These are phyloP conservation scores for Inga leiocalycina DNA, from an alignment of 306 rosid genomes.

Conservation along the genomic window DNA sequence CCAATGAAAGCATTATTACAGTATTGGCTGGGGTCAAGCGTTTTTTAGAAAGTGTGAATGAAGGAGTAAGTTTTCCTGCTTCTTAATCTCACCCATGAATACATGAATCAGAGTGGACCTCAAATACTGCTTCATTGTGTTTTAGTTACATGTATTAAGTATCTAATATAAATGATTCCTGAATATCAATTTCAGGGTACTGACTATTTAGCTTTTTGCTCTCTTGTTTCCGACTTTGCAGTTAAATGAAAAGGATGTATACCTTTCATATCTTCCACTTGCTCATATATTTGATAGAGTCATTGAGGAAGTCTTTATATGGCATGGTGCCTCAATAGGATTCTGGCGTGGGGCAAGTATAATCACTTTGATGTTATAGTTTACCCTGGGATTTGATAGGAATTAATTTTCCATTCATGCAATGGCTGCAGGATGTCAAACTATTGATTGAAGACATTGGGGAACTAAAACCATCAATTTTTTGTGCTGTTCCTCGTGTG, in stretches of 20 bases:
- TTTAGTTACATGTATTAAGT: slow-evolving; percentile 9
- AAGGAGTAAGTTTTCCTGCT: slow-evolving; percentile 40
- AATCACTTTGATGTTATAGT: slow-evolving; percentile 28
- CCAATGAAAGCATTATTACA: slow-evolving; percentile 79
- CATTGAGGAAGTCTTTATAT: slow-evolving; percentile 80
- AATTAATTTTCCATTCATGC: slow-evolving; percentile 23
- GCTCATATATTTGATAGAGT: slow-evolving; percentile 93
- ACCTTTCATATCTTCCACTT: slow-evolving; percentile 91
- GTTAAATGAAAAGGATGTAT: slow-evolving; percentile 68
- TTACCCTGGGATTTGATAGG: slow-evolving; percentile 22
- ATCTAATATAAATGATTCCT: slow-evolving; percentile 15
- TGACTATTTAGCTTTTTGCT: slow-evolving; percentile 31
- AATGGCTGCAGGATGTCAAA: slow-evolving; percentile 73
- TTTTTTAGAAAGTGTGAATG: slow-evolving; percentile 56
- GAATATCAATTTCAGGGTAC: slow-evolving; percentile 16
- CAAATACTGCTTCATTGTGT: background rate
- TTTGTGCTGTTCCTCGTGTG: slow-evolving; percentile 93
- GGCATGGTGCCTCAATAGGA: slow-evolving; percentile 81
- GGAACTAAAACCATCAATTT: slow-evolving; percentile 83
- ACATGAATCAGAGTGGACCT: background rate
- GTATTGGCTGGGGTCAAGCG: slow-evolving; percentile 58
- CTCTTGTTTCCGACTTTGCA: slow-evolving; percentile 28
- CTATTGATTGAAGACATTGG: slow-evolving; percentile 76
- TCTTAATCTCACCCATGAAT: background rate
- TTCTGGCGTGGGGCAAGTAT: slow-evolving; percentile 95